These are phyloP conservation scores for Ceratocystis destructans DNA, from an alignment of 2,329 filamentous ascomycete genomes.

Conservation along the genomic window DNA sequence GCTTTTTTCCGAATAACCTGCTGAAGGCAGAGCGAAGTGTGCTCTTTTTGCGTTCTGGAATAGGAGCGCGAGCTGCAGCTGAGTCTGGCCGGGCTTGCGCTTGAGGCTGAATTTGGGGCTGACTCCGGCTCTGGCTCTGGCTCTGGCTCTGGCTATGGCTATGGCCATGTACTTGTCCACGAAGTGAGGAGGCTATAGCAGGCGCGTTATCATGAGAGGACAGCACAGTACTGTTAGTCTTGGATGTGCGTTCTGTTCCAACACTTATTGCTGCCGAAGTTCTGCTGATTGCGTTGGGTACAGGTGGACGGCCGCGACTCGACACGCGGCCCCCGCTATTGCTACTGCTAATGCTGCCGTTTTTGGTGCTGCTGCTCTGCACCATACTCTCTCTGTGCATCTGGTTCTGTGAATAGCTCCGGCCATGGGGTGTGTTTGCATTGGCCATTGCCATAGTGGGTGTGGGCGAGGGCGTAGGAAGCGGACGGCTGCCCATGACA, in stretches of 20 bases:
- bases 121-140: neutral
- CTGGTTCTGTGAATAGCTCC: constrained; percentile 14
- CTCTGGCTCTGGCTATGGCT: neutral
- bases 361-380: neutral
- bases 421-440: neutral
- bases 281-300: constrained; percentile 13
- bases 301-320: constrained; percentile 9
- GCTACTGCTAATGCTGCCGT: neutral
- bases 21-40: constrained; percentile 42
- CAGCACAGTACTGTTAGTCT: constrained; percentile 8
- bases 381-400: neutral
- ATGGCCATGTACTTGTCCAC: neutral
- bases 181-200: constrained; percentile 8
- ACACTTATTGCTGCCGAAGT: constrained; percentile 15
- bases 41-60: constrained; percentile 43
- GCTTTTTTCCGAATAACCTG: constrained; percentile 46
- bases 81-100: constrained; percentile 21
- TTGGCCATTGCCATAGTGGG: constrained; percentile 3
- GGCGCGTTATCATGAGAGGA: neutral
- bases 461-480: constrained; percentile 6
- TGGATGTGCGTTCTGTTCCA: constrained; percentile 10
- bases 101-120: neutral
- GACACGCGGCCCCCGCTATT: neutral
- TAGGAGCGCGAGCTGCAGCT: constrained; percentile 15
- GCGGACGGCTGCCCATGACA: neutral